Conservation (phyloP, 139 green algal species). For the Chlorella sp. region DNA sequence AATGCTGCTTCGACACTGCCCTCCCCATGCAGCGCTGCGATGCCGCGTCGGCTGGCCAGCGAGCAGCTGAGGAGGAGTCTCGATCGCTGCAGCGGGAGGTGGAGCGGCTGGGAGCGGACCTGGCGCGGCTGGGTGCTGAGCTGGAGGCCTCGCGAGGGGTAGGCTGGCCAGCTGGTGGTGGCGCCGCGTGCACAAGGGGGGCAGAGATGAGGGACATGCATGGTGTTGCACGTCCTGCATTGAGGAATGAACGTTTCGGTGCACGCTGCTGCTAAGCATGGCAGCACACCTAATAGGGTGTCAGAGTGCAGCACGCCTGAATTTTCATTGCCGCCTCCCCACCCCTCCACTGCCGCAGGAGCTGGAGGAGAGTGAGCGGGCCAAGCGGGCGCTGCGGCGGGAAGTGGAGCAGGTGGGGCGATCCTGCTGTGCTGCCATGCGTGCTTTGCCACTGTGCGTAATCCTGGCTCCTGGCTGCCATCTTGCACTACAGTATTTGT, state of each 20-base stretch:
- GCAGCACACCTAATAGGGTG: too few species aligned
- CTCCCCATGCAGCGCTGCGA: neutral
- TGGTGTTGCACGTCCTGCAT: too few species aligned
- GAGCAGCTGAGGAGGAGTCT: neutral
- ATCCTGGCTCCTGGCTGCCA: too few species aligned
- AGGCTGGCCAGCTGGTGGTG: too few species aligned
- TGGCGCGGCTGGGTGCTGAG: conserved; percentile 6
- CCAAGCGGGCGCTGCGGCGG: neutral
- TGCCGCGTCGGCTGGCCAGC: neutral
- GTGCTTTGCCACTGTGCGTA: too few species aligned
- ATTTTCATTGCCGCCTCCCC: too few species aligned
- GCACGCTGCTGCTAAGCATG: too few species aligned
- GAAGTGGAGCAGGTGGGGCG: conserved; percentile 29
- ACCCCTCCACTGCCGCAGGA: neutral
- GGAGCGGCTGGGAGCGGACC: conserved; percentile 12
- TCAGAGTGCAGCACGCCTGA: too few species aligned
- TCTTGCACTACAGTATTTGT: too few species aligned
- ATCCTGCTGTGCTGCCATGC: neutral
- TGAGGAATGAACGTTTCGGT: too few species aligned
- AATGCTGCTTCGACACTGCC: neutral
- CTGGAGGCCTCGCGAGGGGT: neutral
- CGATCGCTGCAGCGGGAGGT: neutral
- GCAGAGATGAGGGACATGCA: too few species aligned
- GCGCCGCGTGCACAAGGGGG: too few species aligned
- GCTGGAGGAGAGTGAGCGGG: neutral